phyloP scores from a whole-genome alignment of 768 basidiomycete species.

The Fomitopsis pulvina region DNA sequence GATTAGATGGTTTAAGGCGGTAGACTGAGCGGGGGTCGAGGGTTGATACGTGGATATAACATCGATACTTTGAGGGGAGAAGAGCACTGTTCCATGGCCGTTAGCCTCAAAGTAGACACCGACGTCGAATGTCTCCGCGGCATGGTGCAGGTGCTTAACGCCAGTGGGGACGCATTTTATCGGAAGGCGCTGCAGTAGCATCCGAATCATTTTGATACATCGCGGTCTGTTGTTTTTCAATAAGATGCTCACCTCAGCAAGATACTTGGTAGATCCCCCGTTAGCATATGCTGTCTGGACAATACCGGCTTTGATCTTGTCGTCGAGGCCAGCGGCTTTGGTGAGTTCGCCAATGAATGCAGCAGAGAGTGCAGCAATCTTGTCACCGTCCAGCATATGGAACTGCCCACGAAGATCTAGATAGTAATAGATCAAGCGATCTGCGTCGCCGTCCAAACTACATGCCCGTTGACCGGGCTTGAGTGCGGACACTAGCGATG shows the following conservation, averaged over 20 bases:
- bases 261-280: slow-evolving; percentile 91
- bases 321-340: slow-evolving; percentile 75
- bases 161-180: slow-evolving; percentile 95
- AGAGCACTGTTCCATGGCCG: slow-evolving; percentile 95
- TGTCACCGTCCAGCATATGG: slow-evolving; percentile 95
- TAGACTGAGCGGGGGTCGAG: slow-evolving; percentile 75
- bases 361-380: slow-evolving; percentile 91
- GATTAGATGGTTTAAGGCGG: slow-evolving; percentile 68
- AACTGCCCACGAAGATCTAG: slow-evolving; percentile 72
- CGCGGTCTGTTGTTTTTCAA: not conserved
- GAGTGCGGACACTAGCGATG: slow-evolving; percentile 57
- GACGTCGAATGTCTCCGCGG: slow-evolving; percentile 87
- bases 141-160: slow-evolving; percentile 97
- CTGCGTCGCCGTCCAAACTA: slow-evolving; percentile 96
- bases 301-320: slow-evolving; percentile 78
- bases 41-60: slow-evolving; percentile 60
- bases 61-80: slow-evolving; percentile 70
- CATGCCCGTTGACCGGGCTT: slow-evolving; percentile 77
- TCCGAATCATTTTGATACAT: not conserved
- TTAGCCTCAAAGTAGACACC: slow-evolving; percentile 99
- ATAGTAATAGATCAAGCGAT: slow-evolving; percentile 95
- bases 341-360: slow-evolving; percentile 90
- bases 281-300: slow-evolving; percentile 99
- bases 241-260: slow-evolving; percentile 55
- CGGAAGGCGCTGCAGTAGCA: slow-evolving; percentile 64